These are phyloP conservation scores for Rhodotorula graminis DNA, from an alignment of 768 basidiomycete genomes.

Conservation along the genomic window DNA sequence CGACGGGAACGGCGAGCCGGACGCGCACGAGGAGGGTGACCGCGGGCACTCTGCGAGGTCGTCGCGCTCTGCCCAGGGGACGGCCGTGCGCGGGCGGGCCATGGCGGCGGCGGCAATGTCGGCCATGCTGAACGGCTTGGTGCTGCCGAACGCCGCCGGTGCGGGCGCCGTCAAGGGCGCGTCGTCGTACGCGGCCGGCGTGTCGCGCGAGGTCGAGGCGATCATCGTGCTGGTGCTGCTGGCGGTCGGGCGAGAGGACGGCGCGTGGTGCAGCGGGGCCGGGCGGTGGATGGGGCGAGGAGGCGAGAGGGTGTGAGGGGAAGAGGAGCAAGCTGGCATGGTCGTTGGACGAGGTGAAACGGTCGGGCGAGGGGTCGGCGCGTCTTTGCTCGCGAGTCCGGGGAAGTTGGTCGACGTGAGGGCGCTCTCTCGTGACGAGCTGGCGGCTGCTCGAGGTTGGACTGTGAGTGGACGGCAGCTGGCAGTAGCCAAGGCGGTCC, in stretches of 20 bases:
- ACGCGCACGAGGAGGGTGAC: conserved; percentile 24
- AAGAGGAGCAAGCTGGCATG: neutral
- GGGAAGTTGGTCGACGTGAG: too few species aligned
- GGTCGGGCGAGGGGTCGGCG: neutral
- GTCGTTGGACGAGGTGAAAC: too few species aligned
- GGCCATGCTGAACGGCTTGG: conserved; percentile 31
- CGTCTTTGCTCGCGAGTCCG: neutral
- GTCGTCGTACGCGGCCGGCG: neutral
- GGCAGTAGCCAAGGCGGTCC: too few species aligned
- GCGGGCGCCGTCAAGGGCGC: neutral
- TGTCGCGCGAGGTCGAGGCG: neutral
- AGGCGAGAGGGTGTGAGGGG: neutral
- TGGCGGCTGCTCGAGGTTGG: too few species aligned
- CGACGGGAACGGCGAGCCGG: conserved; percentile 9
- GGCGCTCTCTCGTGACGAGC: too few species aligned
- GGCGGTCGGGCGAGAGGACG: neutral
- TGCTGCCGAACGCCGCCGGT: neutral
- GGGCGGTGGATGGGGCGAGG: neutral
- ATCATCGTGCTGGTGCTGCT: neutral
- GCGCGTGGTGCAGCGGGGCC: neutral
- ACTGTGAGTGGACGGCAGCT: too few species aligned
- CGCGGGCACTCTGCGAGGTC: conserved; percentile 25
- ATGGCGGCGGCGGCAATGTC: conserved; percentile 29
- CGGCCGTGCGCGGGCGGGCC: conserved; percentile 25
- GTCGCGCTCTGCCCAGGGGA: conserved; percentile 33